Evolutionary conservation across 2,329 filamentous ascomycete species (phyloP), one percentile per base, ranked within the genome.

Genomic region (Fusarium concolor): DNA sequence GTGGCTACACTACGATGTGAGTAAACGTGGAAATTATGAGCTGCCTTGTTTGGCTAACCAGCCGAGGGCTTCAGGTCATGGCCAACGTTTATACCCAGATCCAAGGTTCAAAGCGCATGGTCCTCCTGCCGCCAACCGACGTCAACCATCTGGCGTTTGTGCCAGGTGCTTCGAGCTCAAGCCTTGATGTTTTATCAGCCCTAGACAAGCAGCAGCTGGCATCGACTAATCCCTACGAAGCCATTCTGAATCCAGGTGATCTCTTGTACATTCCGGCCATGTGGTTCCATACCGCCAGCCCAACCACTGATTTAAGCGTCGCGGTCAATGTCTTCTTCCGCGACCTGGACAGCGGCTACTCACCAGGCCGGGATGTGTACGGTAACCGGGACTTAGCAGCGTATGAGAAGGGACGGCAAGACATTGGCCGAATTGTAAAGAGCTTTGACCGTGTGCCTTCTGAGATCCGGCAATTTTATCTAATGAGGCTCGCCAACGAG

Each of bases 261-360:
- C 85, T 94, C 3, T 80, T 97, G 10, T 95, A 92, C 76, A 85
- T 97, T 29, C 94, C 94, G 0, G 88, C 92, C 1, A 84, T 96
- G 71, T 97, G 94, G 94, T 84, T 92, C 14, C 94, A 97, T 77
- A 90, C 93, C 1, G 90, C 89, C 3, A 84, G 85, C 1, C 89
- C 90, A 2, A 82, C 78, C 2, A 80, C 85, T 10, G 76, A 81
- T 43, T 77, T 88, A 62, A 94, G 92, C 70, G 83, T 97, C 10
- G 92, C 92, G 1, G 89, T 97, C n/a, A 97, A 97, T 76, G 86
- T 95, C 28, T 97, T 97, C 81, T 97, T 96, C 80, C 88, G 89
- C 42, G 90, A 89, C 64, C 81, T 96, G 11, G 81, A 88, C 5
- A 81, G 76, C 5, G 88, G 86, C 2, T 96, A 96, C 76, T 89